These are phyloP conservation scores for Curvularia spicifera DNA, from an alignment of 2,329 filamentous ascomycete species.

Conservation along the genomic window DNA sequence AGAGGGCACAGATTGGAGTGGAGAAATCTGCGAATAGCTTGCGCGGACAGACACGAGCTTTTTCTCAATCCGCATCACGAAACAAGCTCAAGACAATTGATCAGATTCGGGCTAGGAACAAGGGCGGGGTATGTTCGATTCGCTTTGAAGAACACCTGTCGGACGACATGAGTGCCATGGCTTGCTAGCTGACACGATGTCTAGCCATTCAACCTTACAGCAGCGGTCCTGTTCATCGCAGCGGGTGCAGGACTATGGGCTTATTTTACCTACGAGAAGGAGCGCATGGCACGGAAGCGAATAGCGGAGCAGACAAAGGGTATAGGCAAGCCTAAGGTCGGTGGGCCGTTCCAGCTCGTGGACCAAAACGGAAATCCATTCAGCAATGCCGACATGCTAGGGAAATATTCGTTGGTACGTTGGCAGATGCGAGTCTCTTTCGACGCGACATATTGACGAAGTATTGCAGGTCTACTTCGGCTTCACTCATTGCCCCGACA, in stretches of 20 bases:
- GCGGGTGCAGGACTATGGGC: slow-evolving; percentile 79
- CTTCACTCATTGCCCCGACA: slow-evolving; percentile 97
- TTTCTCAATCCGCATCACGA: slow-evolving; percentile 39
- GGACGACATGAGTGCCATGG: background rate
- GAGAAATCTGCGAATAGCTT: slow-evolving; percentile 9
- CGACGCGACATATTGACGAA: slow-evolving; percentile 10
- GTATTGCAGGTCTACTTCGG: slow-evolving; percentile 85
- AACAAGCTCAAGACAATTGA: slow-evolving; percentile 46
- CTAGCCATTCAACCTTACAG: slow-evolving; percentile 92
- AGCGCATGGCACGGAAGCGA: slow-evolving; percentile 84
- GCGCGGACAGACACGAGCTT: slow-evolving; percentile 27
- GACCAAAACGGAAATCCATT: slow-evolving; percentile 83
- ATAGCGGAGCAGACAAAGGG: slow-evolving; percentile 93
- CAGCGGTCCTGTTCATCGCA: slow-evolving; percentile 81
- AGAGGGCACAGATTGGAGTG: slow-evolving; percentile 6
- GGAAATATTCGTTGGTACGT: slow-evolving; percentile 79
- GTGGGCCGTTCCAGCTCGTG: slow-evolving; percentile 80
- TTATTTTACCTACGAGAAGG: slow-evolving; percentile 95
- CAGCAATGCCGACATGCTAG: slow-evolving; percentile 80
- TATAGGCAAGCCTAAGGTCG: slow-evolving; percentile 90
- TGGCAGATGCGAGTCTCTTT: background rate
- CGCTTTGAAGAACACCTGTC: background rate
- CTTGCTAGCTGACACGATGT: slow-evolving; percentile 13
- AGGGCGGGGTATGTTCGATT: slow-evolving; percentile 39
- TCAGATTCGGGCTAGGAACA: slow-evolving; percentile 45